These are phyloP conservation scores for Helicocarpus griseus DNA, from an alignment of 2,329 filamentous ascomycete species.

Conservation along the genomic window DNA sequence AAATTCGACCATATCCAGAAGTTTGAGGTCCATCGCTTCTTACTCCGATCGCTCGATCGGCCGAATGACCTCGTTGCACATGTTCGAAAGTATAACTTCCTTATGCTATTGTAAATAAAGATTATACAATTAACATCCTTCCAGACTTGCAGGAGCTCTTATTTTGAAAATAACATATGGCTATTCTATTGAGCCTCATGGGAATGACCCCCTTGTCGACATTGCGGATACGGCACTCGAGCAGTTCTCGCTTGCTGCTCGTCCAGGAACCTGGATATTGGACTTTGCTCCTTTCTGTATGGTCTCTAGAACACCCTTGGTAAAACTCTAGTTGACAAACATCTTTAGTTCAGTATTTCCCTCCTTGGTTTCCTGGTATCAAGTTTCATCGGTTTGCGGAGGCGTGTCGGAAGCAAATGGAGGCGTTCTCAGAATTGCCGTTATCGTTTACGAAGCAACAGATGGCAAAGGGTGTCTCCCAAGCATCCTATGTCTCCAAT, in stretches of 20 bases:
- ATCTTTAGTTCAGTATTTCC: conserved; percentile 24
- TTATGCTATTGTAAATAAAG: no score
- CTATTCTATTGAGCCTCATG: conserved; percentile 34
- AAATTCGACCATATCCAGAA: conserved; percentile 15
- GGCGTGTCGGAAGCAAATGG: no score
- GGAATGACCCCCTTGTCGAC: conserved; percentile 35
- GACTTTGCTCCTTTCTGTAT: conserved; percentile 36
- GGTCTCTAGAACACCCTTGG: conserved; percentile 40
- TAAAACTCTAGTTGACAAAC: conserved; percentile 35
- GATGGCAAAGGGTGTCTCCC: neutral
- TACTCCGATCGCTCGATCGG: conserved; percentile 11
- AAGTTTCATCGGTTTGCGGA: no score
- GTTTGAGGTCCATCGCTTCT: conserved; percentile 11
- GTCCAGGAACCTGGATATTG: conserved; percentile 38
- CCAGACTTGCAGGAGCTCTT: conserved; percentile 30
- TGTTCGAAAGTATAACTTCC: no score
- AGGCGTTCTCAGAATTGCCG: conserved; percentile 1
- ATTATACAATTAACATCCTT: no score
- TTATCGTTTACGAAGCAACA: conserved; percentile 2
- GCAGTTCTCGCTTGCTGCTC: conserved; percentile 30
- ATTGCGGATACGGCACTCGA: conserved; percentile 31
- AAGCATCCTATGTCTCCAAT: conserved; percentile 5
- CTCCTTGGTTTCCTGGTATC: no score
- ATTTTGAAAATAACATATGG: conserved; percentile 40
- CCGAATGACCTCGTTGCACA: no score